A percentile compares a stretch with the other conserved stretches of the same genome.
These are phyloP conservation scores for Colletotrichum plurivorum DNA, from an alignment of 2,329 filamentous ascomycete genomes.

Conservation along the genomic window DNA sequence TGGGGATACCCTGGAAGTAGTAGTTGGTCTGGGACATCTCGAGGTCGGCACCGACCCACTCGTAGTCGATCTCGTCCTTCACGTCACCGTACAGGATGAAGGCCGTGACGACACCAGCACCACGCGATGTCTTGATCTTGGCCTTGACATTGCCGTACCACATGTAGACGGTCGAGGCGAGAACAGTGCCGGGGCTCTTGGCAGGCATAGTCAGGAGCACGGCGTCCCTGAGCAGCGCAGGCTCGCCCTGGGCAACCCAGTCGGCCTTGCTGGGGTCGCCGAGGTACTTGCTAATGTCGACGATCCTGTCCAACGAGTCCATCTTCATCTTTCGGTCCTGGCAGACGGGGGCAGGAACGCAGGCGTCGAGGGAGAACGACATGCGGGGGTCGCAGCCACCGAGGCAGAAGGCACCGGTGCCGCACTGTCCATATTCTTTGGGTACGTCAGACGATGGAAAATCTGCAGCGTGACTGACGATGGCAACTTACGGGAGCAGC, in stretches of 20 bases:
- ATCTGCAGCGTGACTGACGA: not conserved
- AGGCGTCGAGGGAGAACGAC: slow-evolving; percentile 87
- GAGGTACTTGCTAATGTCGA: slow-evolving; percentile 84
- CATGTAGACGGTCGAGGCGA: slow-evolving; percentile 88
- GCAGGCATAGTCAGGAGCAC: slow-evolving; percentile 91
- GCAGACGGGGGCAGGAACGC: slow-evolving; percentile 88
- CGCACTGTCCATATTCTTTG: slow-evolving; percentile 91
- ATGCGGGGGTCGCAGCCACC: slow-evolving; percentile 93
- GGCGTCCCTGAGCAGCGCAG: slow-evolving; percentile 74
- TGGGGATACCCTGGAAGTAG: slow-evolving; percentile 93
- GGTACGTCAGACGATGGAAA: slow-evolving; percentile 15
- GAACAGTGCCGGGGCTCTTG: slow-evolving; percentile 86
- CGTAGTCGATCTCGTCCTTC: slow-evolving; percentile 98
- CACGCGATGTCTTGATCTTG: slow-evolving; percentile 86
- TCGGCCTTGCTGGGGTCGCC: slow-evolving; percentile 85
- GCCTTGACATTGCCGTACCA: slow-evolving; percentile 97
- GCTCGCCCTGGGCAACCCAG: slow-evolving; percentile 89
- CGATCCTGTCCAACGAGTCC: slow-evolving; percentile 77
- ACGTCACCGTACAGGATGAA: slow-evolving; percentile 97
- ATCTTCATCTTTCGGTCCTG: slow-evolving; percentile 81
- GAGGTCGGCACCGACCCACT: slow-evolving; percentile 89
- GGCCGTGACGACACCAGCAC: slow-evolving; percentile 92
- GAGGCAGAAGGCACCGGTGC: slow-evolving; percentile 93
- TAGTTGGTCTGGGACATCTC: slow-evolving; percentile 90
- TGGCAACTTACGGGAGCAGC: slow-evolving; percentile 80